Evolutionary conservation across 2,329 filamentous ascomycete species (phyloP), one percentile per base, ranked within the genome.

Genomic region (Venturia nashicola): DNA sequence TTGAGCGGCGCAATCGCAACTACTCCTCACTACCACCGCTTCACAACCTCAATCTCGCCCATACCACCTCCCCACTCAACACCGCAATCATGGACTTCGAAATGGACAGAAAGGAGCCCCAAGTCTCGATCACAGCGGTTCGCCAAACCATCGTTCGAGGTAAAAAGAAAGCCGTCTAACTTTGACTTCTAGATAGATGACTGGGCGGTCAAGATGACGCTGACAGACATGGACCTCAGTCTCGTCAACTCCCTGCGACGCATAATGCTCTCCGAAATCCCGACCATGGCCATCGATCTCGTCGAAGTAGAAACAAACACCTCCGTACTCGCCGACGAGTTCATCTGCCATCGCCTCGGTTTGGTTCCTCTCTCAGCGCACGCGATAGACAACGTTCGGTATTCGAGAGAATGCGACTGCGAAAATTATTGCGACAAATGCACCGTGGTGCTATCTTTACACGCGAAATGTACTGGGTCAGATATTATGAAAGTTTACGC

Each of bases 301-400:
- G 92, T 97, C 67, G 91, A 97, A 75, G 87, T 99, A 68, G 87
- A 95, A 72, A 84, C 83, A 71, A 99, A 99, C 80, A 96, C 89
- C 65, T 95, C 92, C n/a, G 92, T 97, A 5, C 85, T 97, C 16
- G 90, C 93, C 66, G 93, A 99, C 76, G 93, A 99, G 76, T 96
- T 97, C 76, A 87, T 99, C 69, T 88, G 90, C 60, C 93, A 97
- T 76, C 88, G 93, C 57, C 83, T 99, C 16, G 93, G 94, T 40
- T 85, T 97, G 59, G 86, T 97, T 65, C 94, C 94, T 0, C 84
- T 99, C 59, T 87, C 88, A 73, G 90, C 90, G 65, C 89, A 90
- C 71, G 89, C 90, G 72, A 87, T 93, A 70, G 89, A 92, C 68
- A 82, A 86, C 61, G 83, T 97, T 67, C 82, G 89, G 67, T 96